Evolutionary conservation across 1,284 basidiomycete genomes (phyloP).

Genomic region (Cutaneotrichosporon sp.): DNA sequence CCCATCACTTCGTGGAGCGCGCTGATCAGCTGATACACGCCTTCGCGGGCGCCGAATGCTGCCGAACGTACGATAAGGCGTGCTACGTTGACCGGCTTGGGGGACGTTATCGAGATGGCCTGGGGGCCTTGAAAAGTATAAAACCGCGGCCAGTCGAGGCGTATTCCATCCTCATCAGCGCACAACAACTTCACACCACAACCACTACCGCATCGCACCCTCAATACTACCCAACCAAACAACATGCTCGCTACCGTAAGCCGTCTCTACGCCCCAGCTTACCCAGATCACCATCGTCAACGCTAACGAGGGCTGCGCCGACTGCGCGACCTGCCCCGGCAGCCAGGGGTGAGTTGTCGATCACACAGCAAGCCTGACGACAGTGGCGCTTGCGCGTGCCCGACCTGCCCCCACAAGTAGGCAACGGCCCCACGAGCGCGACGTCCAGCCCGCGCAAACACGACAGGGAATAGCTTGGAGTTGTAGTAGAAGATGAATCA

Average conservation of each 20-base stretch:
- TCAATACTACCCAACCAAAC: neutral
- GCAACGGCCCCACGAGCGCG: neutral
- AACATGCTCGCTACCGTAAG: constrained; percentile 1
- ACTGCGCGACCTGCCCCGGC: neutral
- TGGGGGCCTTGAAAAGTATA: no score
- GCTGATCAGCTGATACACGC: no score
- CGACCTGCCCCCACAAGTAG: neutral
- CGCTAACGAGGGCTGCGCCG: neutral
- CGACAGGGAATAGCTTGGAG: neutral
- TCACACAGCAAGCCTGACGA: neutral
- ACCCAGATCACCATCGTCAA: constrained; percentile 1
- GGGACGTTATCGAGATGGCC: no score
- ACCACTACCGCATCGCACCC: neutral
- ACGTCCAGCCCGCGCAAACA: neutral
- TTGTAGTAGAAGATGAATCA: neutral
- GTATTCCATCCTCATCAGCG: no score
- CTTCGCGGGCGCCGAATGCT: no score
- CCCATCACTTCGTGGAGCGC: no score
- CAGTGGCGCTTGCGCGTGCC: neutral
- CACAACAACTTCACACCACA: no score
- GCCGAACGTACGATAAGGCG: no score
- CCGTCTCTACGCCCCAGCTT: neutral
- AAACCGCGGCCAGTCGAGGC: no score
- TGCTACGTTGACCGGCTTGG: no score
- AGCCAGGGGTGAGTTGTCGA: neutral